A percentile compares a stretch with the other conserved stretches of the same genome.
Evolutionary conservation across 2,329 filamentous ascomycete species (phyloP).

Genomic region (Penicillium aurantiogriseum): DNA sequence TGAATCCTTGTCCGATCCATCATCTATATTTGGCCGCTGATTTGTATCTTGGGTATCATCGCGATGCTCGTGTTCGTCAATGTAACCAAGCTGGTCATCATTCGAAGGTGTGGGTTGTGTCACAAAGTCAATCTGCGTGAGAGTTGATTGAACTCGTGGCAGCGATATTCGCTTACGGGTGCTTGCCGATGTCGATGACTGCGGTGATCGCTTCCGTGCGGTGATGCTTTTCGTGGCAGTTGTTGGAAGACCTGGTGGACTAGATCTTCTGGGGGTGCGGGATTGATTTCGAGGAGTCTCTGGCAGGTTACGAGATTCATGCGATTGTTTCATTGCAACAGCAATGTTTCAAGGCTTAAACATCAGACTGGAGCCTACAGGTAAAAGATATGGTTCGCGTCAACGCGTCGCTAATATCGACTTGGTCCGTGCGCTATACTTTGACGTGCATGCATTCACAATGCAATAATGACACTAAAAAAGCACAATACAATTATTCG

Average conservation of each 20-base stretch:
- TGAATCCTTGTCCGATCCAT: slow-evolving; percentile 26
- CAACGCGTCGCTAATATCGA: slow-evolving; percentile 11
- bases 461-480: neutral
- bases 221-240: slow-evolving; percentile 17
- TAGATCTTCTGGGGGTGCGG: slow-evolving; percentile 24
- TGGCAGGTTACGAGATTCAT: slow-evolving; percentile 14
- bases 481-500: neutral
- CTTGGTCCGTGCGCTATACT: slow-evolving; percentile 3
- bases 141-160: slow-evolving; percentile 35
- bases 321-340: slow-evolving; percentile 31
- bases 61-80: slow-evolving; percentile 19
- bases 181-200: slow-evolving; percentile 18
- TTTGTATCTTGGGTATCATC: slow-evolving; percentile 3
- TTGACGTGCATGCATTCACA: neutral
- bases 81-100: slow-evolving; percentile 34
- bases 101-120: slow-evolving; percentile 23
- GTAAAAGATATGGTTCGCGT: slow-evolving; percentile 14
- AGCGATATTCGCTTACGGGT: slow-evolving; percentile 21
- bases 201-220: slow-evolving; percentile 14
- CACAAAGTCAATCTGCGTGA: slow-evolving; percentile 45
- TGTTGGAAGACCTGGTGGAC: slow-evolving; percentile 7
- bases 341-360: slow-evolving; percentile 5
- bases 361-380: slow-evolving; percentile 10
- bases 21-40: slow-evolving; percentile 27
- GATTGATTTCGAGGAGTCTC: slow-evolving; percentile 20